Evolutionary conservation across 202 grass and related monocot species (phyloP), one percentile per base, ranked within the genome.

Genomic region (Hordeum pubiflorum): DNA sequence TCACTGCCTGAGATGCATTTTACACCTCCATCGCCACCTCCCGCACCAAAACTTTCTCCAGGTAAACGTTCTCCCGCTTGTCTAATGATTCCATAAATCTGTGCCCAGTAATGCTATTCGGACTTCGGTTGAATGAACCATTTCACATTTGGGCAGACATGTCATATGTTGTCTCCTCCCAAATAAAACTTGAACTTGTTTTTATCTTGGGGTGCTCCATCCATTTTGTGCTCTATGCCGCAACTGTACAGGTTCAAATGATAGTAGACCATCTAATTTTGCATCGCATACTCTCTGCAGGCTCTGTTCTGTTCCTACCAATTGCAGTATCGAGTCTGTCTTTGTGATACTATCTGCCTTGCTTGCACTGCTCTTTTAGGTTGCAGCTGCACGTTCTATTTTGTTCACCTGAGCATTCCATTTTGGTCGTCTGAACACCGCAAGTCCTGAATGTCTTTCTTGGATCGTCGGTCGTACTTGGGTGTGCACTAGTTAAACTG

Each of bases 1-100:
- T 54, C 31, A 13, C 78, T 89, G 46, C 87, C 87, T 29, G 64
- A 77, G 84, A 78, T 89, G 73, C 87, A 85, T 81, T 56, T 81
- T 65, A 22, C 31, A 10, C 82, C 78, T 41, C 64, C 56, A 23
- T 68, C 86, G 27, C 75, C 63, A 65, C 38, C 73, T 66, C 29
- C 67, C 13, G 33, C 46, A 13, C 58, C 58, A 60, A 57, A 32
- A 72, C 18, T 73, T 78, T 74, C 66, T 44, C 82, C 87, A 73
- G 87, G 87, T 85, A 58, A 89, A 85, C 12, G 5, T 52, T 72
- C 10, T 58, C 50, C 44, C 22, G n/a, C 44, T 36, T 23, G 23
- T 57, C n/a, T 78, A 40, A 7, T 66, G 9, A 52, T 39, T 62
- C n/a, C 21, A 9, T 38, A 3, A 48, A 75, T 9, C 55, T 33